Conservation (phyloP, 106 monocot species). For the Apostasia shenzhenica region DNA sequence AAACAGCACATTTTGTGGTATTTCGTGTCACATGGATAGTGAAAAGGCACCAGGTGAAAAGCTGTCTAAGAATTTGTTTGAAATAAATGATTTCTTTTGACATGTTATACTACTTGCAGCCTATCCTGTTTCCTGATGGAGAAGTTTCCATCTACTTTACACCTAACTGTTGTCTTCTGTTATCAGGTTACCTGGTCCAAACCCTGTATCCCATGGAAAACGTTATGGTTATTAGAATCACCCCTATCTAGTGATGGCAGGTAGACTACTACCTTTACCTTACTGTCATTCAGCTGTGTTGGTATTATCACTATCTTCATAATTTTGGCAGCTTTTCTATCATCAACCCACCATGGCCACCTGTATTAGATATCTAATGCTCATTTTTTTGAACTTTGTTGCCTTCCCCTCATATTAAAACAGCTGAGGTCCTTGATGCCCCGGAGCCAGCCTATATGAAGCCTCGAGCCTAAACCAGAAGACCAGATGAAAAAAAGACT, state of each 20-base stretch:
- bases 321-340: conserved; percentile 9
- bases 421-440: conserved; percentile 72
- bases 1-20: too few species aligned
- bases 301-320: conserved; percentile 7
- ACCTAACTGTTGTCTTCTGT: conserved; percentile 41
- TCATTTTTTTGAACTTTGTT: conserved; percentile 55
- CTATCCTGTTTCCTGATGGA: background rate
- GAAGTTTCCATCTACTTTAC: conserved; percentile 10
- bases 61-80: background rate
- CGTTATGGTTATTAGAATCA: conserved; percentile 79
- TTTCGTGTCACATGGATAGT: background rate
- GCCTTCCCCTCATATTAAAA: conserved; percentile 61
- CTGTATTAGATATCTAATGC: conserved; percentile 36
- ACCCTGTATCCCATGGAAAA: conserved; percentile 67
- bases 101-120: background rate
- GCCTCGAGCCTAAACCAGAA: conserved; percentile 70
- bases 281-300: conserved; percentile 20
- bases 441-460: conserved; percentile 63
- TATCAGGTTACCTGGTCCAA: conserved; percentile 82
- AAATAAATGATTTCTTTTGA: background rate
- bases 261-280: conserved; percentile 47
- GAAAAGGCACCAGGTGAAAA: background rate
- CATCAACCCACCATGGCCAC: conserved; percentile 32
- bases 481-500: conserved; percentile 55
- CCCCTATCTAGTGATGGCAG: conserved; percentile 44